phyloP scores from a whole-genome alignment of 441 rosid species.

The Lepidium campestre region DNA sequence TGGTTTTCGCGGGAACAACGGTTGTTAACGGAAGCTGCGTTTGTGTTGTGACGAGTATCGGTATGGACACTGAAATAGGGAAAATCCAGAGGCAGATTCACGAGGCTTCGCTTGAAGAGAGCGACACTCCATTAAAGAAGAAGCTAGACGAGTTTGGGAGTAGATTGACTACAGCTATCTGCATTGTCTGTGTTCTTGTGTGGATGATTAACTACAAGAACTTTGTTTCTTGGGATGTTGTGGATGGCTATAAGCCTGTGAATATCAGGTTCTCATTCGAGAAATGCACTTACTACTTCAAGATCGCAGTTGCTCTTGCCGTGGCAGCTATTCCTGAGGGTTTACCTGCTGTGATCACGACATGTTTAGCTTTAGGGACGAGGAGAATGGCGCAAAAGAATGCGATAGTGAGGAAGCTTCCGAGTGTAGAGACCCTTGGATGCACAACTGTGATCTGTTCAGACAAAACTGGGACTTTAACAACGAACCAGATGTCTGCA shows the following conservation, averaged over 20 bases:
- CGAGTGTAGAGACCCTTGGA: slow-evolving; percentile 91
- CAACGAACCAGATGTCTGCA: slow-evolving; percentile 92
- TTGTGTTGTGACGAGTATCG: slow-evolving; percentile 57
- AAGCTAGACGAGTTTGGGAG: slow-evolving; percentile 82
- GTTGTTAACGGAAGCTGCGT: slow-evolving; percentile 78
- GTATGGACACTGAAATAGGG: slow-evolving; percentile 88
- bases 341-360: slow-evolving; percentile 91
- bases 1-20: slow-evolving; percentile 82
- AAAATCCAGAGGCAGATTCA: slow-evolving; percentile 87
- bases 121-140: slow-evolving; percentile 79
- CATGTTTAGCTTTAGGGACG: slow-evolving; percentile 83
- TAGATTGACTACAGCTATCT: slow-evolving; percentile 70
- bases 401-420: slow-evolving; percentile 83
- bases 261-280: slow-evolving; percentile 66
- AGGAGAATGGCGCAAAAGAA: slow-evolving; percentile 95
- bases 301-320: slow-evolving; percentile 87
- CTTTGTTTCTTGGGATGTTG: slow-evolving; percentile 68
- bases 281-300: slow-evolving; percentile 88
- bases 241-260: slow-evolving; percentile 59
- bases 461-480: slow-evolving; percentile 87
- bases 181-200: slow-evolving; percentile 65
- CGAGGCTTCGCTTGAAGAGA: slow-evolving; percentile 77
- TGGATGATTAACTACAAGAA: slow-evolving; percentile 82
- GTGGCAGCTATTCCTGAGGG: slow-evolving; percentile 99
- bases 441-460: slow-evolving; percentile 94